Evolutionary conservation across 148 eudicot genomes (phyloP), one percentile per base, ranked within the genome.

Genomic region (Fagopyrum esculentum): DNA sequence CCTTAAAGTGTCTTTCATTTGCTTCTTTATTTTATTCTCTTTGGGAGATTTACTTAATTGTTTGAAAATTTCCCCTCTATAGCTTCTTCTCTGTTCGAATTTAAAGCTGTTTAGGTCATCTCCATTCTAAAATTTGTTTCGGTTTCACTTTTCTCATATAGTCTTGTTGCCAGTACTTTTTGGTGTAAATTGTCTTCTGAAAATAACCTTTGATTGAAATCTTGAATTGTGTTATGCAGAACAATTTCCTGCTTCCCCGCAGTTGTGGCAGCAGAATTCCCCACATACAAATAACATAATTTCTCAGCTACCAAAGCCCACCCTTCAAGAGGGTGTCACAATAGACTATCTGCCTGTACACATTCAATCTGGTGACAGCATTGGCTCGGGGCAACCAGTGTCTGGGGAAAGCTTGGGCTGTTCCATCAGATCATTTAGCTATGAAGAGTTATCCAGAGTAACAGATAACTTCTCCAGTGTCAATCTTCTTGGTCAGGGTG

Each of bases 401-500:
- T 66, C 71, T 35, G 71, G 71, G n/a, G 71, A 66, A 15, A 66
- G 71, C 71, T 66, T 66, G 71, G 73, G 35, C 9, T 46, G 51
- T 10, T 71, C 54, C 51, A 71, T 71, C 30, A 71, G 55, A 17
- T 16, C 55, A 71, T 71, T 71, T 49, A 71, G 55, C 73, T 71
- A 71, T 49, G 54, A 71, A 49, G 73, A 71, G 30, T 26, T 71
- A 46, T 52, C 73, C 15, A 46, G 55, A 16, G 51, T 49, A 46
- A 71, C 54, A 3, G 52, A 71, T 47, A 49, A 46, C 15, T 71
- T 71, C 40, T 46, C 73, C n/a, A 49, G 16, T 71, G 30, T 54
- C 9, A 71, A 71, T 47, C 51, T 71, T 45, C 73, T 71, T 71
- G 73, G 73, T 17, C 73, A 71, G 55, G 73, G 73, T 47, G 73